These are phyloP conservation scores for Penicillium capsulatum DNA, from an alignment of 2,329 filamentous ascomycete genomes.

Conservation along the genomic window DNA sequence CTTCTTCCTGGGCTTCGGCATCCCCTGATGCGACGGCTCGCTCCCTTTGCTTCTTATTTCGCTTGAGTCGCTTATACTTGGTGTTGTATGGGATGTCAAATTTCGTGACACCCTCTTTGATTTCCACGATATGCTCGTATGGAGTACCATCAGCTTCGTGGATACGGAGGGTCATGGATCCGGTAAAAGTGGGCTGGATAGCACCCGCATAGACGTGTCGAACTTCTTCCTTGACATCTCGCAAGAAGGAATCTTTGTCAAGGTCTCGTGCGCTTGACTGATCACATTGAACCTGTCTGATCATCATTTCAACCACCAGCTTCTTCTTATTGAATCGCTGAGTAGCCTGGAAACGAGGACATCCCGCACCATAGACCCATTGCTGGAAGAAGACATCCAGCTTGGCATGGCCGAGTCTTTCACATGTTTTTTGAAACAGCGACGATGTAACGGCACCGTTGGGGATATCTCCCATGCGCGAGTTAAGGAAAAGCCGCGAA, in stretches of 20 bases:
- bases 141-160: constrained; percentile 97
- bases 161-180: constrained; percentile 95
- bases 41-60: constrained; percentile 77
- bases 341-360: constrained; percentile 78
- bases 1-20: constrained; percentile 68
- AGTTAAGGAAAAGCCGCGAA: constrained; percentile 77
- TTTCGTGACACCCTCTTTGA: constrained; percentile 77
- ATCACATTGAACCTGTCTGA: constrained; percentile 68
- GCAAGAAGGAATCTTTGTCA: constrained; percentile 71
- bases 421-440: constrained; percentile 75
- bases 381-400: constrained; percentile 90
- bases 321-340: constrained; percentile 98
- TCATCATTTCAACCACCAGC: constrained; percentile 85
- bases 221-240: constrained; percentile 75
- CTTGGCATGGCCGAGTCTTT: constrained; percentile 81
- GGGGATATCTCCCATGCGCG: constrained; percentile 72
- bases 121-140: constrained; percentile 96
- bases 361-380: constrained; percentile 85
- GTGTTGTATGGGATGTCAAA: constrained; percentile 98
- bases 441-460: constrained; percentile 69
- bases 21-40: constrained; percentile 62
- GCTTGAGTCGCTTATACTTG: constrained; percentile 95
- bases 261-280: constrained; percentile 57
- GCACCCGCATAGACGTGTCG: constrained; percentile 65
- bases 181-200: constrained; percentile 78